Evolutionary conservation across 177 flowering plant genomes (phyloP).

Genomic region (Vitis hybrid): DNA sequence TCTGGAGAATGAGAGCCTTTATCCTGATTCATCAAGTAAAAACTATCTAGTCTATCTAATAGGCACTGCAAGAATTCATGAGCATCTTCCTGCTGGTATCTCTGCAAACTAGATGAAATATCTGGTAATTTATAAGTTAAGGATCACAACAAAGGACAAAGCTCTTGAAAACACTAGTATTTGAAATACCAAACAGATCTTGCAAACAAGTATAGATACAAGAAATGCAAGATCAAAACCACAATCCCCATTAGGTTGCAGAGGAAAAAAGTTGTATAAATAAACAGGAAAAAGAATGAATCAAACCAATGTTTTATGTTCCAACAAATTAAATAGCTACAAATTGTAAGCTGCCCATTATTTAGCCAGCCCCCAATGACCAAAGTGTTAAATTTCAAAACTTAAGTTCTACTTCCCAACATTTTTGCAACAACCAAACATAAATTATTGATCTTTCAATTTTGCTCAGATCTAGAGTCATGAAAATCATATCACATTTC

Average conservation of each 20-base stretch:
- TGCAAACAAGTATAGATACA: not conserved
- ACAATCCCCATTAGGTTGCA: not conserved
- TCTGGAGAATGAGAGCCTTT: conserved; percentile 13
- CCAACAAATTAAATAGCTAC: too few species aligned
- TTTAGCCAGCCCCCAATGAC: too few species aligned
- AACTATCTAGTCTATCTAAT: conserved; percentile 67
- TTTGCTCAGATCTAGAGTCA: not conserved
- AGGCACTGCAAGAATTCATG: conserved; percentile 91
- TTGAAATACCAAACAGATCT: not conserved
- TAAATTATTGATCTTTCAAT: too few species aligned
- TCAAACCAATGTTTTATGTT: too few species aligned
- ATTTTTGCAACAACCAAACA: too few species aligned
- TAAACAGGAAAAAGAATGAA: too few species aligned
- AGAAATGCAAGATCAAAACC: not conserved
- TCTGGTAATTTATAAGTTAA: conserved; percentile 52
- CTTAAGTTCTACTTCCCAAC: too few species aligned
- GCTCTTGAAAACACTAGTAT: too few species aligned
- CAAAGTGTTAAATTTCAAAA: too few species aligned
- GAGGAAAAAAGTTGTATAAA: not conserved
- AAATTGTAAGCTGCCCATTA: too few species aligned
- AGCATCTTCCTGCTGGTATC: conserved; percentile 91
- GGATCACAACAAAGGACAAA: conserved; percentile 21
- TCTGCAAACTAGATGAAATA: conserved; percentile 56
- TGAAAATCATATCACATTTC: not conserved
- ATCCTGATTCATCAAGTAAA: conserved; percentile 20